phyloP scores from a whole-genome alignment of 2,329 filamentous ascomycete genomes.

The Alternaria longipes region DNA sequence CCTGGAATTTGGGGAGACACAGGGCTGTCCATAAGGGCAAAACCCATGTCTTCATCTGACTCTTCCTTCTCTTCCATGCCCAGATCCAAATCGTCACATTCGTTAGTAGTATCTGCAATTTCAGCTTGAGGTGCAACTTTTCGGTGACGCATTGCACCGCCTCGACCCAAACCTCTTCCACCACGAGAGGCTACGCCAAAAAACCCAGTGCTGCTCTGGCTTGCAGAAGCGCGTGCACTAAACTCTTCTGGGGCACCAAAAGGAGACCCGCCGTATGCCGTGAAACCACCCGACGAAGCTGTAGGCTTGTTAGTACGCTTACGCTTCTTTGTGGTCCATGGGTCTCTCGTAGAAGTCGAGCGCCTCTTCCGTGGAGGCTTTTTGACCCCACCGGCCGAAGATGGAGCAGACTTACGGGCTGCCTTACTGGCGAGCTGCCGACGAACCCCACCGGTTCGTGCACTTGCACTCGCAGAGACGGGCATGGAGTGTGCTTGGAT shows the following conservation, averaged over 20 bases:
- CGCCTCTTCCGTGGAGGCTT: neutral
- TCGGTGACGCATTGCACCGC: neutral
- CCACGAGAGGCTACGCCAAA: neutral
- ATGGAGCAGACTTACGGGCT: slow-evolving; percentile 3
- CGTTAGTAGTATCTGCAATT: too few species aligned
- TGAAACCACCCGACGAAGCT: neutral
- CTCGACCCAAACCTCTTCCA: neutral
- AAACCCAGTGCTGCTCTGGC: too few species aligned
- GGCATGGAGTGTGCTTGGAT: neutral
- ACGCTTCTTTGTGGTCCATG: neutral
- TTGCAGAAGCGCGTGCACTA: too few species aligned
- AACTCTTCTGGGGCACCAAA: too few species aligned
- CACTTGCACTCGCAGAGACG: neutral
- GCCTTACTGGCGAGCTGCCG: neutral
- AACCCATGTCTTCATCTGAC: neutral
- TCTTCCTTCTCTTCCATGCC: neutral
- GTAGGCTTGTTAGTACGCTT: neutral
- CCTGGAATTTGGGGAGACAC: neutral
- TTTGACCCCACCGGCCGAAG: neutral
- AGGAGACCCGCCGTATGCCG: neutral
- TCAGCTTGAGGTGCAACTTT: neutral
- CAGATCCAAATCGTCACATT: too few species aligned
- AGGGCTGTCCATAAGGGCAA: neutral
- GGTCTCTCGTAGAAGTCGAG: neutral
- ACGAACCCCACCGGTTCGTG: neutral